Evolutionary conservation across 2,329 filamentous ascomycete genomes (phyloP).

Genomic region (Paramyrothecium roridum): DNA sequence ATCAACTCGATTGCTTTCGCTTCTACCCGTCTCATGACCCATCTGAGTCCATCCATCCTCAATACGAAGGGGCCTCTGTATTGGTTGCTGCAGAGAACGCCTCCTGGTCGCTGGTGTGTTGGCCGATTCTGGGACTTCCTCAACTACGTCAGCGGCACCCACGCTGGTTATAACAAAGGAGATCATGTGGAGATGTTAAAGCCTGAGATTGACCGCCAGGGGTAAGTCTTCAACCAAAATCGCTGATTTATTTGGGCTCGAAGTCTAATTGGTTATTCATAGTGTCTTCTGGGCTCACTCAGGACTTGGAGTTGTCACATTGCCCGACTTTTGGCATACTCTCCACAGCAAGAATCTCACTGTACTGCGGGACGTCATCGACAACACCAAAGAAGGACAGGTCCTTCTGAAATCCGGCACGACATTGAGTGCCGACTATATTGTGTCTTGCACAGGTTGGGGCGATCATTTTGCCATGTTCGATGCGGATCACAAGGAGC

Average conservation of each 20-base stretch:
- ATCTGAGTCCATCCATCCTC: conserved; percentile 2
- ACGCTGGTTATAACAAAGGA: not conserved
- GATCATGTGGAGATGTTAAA: not conserved
- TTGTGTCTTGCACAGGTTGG: conserved; percentile 1
- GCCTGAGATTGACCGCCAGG: not conserved
- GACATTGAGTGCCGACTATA: not conserved
- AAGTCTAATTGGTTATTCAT: not conserved
- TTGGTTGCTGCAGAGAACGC: conserved; percentile 1
- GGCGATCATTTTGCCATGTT: conserved; percentile 3
- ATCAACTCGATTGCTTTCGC: conserved; percentile 1
- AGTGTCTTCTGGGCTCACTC: conserved; percentile 1
- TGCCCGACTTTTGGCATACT: conserved; percentile 2
- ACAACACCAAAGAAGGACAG: not conserved
- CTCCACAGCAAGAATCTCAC: not conserved
- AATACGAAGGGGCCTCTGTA: not conserved
- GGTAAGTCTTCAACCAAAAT: not conserved
- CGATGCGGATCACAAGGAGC: not conserved
- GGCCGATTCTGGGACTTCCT: conserved; percentile 1
- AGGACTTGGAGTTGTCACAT: not conserved
- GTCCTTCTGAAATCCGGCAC: not conserved
- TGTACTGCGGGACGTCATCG: not conserved
- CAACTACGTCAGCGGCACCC: not conserved
- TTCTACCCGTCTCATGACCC: not conserved
- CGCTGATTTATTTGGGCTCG: too few species aligned
- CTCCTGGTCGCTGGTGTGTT: not conserved